Conservation (phyloP, 2,329 filamentous ascomycete genomes). For the Xylaria sp. region DNA sequence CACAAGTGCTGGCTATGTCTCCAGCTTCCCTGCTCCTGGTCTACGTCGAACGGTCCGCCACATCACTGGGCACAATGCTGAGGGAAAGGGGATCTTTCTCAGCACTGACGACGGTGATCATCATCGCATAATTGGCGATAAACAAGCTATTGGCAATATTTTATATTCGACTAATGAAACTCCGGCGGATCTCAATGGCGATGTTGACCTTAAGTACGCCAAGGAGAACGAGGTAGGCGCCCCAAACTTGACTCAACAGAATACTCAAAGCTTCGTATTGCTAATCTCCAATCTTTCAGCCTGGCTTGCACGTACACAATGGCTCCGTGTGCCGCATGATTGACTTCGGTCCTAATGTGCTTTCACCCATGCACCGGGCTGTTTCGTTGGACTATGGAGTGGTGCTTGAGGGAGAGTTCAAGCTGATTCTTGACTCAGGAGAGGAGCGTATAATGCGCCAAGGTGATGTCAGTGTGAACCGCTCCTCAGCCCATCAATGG, state of each 20-base stretch:
- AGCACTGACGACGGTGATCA: slow-evolving; percentile 47
- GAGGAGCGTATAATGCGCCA: slow-evolving; percentile 38
- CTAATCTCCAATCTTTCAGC: background rate
- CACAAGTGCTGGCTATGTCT: slow-evolving; percentile 17
- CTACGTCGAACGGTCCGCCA: slow-evolving; percentile 35
- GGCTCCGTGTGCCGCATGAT: slow-evolving; percentile 39
- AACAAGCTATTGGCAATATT: slow-evolving; percentile 46
- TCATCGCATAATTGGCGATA: slow-evolving; percentile 40
- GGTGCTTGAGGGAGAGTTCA: slow-evolving; percentile 40
- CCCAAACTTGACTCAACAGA: too few relatives aligned
- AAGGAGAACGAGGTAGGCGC: slow-evolving; percentile 30
- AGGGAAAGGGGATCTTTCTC: slow-evolving; percentile 46
- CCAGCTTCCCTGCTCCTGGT: slow-evolving; percentile 33
- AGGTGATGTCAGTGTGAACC: slow-evolving; percentile 38
- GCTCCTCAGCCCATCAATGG: slow-evolving; percentile 34
- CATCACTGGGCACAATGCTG: slow-evolving; percentile 38
- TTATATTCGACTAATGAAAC: slow-evolving; percentile 45
- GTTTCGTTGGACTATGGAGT: slow-evolving; percentile 37
- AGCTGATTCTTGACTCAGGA: slow-evolving; percentile 38
- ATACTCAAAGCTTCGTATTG: background rate
- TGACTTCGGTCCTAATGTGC: slow-evolving; percentile 37
- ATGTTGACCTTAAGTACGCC: slow-evolving; percentile 40
- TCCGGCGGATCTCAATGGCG: slow-evolving; percentile 43
- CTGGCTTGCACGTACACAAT: slow-evolving; percentile 14
- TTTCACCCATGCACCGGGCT: slow-evolving; percentile 36